Evolutionary conservation across 2,329 filamentous ascomycete species (phyloP), one percentile per base, ranked within the genome.

Genomic region (Dothistroma pini): DNA sequence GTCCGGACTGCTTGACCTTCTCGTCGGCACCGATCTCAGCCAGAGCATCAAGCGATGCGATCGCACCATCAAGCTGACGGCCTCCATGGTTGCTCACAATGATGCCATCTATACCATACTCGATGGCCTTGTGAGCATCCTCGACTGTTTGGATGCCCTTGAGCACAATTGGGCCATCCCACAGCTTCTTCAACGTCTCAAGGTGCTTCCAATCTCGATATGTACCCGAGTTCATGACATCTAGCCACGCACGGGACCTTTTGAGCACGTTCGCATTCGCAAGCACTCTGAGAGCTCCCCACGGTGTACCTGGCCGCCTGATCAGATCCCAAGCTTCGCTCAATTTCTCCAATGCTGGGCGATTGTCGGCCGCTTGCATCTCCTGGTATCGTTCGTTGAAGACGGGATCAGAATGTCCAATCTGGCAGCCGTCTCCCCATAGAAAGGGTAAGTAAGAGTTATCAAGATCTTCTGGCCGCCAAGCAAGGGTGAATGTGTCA

Each of bases 401-500:
- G 0, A 86, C 82, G 0, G 83, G 84, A 61, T 88, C 85, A 0
- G 75, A 74, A 0, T 87, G 76, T 0, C 84, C 85, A 11, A 88
- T 66, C 50, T 68, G 66, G 50, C 66, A 59, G 84, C 83, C 0
- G 78, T 81, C n/a, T 83, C 85, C 19, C 83, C 72, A 1, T 0
- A 65, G 53, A 47, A 68, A 68, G 1, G 66, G 66, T 0, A 68
- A 22, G 34, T 69, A 69, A 2, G 62, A 67, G 21, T 63, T 56
- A 32, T 71, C 66, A 12, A 71, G 58, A 55, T 71, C 69, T 50
- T 60, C 57, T 14, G 88, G 88, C 38, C 89, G 80, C 88, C 88
- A 92, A 0, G 83, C 83, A 35, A 91, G 78, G 12, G 81, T 81
- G 74, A 85, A 89, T 0, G 88, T 91, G 72, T 92, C 89, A 0